Percentiles rank a stretch among this genome's conserved stretches.
phyloP scores from a whole-genome alignment of 345 rosid species.

The Gossypium australe region DNA sequence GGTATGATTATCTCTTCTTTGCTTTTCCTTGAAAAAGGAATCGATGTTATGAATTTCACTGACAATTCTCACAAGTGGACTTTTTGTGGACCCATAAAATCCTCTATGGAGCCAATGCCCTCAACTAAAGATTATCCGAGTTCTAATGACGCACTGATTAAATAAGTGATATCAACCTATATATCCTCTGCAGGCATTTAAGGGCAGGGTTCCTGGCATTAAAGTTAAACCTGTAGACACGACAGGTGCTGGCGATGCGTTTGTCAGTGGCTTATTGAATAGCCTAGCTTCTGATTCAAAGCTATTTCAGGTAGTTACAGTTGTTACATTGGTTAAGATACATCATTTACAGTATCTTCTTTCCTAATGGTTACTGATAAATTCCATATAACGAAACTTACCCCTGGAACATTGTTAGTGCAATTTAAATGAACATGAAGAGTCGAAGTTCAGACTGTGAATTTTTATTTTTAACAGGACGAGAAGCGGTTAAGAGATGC shows the following conservation, averaged over 20 bases:
- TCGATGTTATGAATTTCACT: background rate
- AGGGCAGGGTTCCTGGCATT: slow-evolving; percentile 58
- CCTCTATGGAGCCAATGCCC: background rate
- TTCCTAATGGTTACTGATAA: background rate
- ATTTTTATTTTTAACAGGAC: slow-evolving; percentile 40
- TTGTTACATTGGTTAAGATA: background rate
- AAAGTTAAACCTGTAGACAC: slow-evolving; percentile 76
- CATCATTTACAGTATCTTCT: background rate
- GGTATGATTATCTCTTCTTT: slow-evolving; percentile 31
- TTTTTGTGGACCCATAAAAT: too few species aligned
- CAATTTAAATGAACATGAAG: background rate
- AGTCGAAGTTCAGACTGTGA: background rate
- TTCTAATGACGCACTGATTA: background rate
- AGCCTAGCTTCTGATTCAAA: slow-evolving; percentile 51
- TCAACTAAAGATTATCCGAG: background rate
- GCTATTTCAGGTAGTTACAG: slow-evolving; percentile 35
- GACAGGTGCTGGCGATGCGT: slow-evolving; percentile 87
- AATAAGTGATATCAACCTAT: background rate
- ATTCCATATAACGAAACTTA: background rate
- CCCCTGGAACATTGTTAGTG: background rate
- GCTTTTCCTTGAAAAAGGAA: background rate
- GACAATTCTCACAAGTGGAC: too few species aligned
- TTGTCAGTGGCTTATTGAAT: slow-evolving; percentile 55
- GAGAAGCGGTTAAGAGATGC: slow-evolving; percentile 73
- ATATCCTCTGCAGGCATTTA: slow-evolving; percentile 44